Evolutionary conservation across 1,284 basidiomycete genomes (phyloP), one percentile per base, ranked within the genome.

Genomic region (Earliella scabrosa): DNA sequence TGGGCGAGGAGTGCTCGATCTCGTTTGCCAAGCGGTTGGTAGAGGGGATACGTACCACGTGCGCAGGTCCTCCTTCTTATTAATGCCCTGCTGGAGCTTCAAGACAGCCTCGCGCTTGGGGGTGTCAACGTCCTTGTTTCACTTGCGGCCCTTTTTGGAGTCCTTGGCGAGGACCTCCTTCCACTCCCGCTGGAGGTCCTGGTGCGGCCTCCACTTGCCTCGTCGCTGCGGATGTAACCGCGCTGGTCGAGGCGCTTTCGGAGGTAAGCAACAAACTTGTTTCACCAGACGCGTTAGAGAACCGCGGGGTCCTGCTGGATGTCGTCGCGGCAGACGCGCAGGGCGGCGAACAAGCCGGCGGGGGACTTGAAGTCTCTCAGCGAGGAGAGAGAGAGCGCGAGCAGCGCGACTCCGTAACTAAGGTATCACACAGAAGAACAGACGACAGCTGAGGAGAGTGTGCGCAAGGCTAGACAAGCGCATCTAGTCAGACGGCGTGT

Each of bases 161-260:
- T 82, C 73, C 24, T 71, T 71, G 58, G 81, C 76, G 4, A 79
- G 59, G 3, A 87, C 60, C 9, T 70, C 67, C 26, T 74, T 71
- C 84, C 85, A 88, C 20, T 80, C 77, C 1, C 63, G 54, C 29
- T 74, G 72, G 4, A 90, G 71, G 16, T 78, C 71, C 48, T 79
- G 70, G 16, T 77, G 74, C 43, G 73, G 71, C 23, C 70, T 23
- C 40, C 72, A 68, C 0, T n/a, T n/a, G 80, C 77, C 53, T 81
- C 78, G 0, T 82, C 77, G 6, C 79, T 79, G 35, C 78, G 77
- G 2, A 76, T 77, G 52, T 82, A 87, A 0, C 79, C 81, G 2
- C 76, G 69, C 54, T 80, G 74, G 21, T 78, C 74, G 18, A 88
- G 73, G 49, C 75, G 77, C 47, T 67, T 74, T 39, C 76, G 76